Evolutionary conservation across 768 basidiomycete species (phyloP), one percentile per base, ranked within the genome.

Genomic region (Lactarius akahatsu): DNA sequence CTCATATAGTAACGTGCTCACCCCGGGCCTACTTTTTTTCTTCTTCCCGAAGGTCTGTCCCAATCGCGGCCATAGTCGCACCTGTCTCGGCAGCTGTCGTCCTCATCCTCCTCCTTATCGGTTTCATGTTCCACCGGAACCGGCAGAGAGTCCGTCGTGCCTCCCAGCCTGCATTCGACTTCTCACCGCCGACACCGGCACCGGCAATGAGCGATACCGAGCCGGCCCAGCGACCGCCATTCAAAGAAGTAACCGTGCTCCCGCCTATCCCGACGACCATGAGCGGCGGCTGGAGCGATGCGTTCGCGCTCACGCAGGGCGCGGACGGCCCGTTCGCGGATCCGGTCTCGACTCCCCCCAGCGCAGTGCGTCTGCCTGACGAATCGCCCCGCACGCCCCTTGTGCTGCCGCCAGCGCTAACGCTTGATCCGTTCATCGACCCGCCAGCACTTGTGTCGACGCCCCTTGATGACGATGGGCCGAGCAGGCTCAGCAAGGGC

Each of bases 401-500:
- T n/a, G n/a, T n/a, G 11, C n/a, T 11, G 1, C 4, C 13, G 16
- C 52, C 52, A 26, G 4, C 7, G 4, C 54, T 13, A 18, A 30
- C 54, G 26, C 18, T 28, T 2, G 61, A 63, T n/a, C 66, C 66
- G 13, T 63, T 67, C 28, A n/a, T 15, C 23, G 57, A 62, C 41
- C 50, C 65, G 20, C 50, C 61, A 0, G 57, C 13, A 55, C 40
- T 62, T 26, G 40, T 59, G 18, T 36, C 61, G 9, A 41, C 57
- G 16, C 18, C 45, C 16, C 54, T 1, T 15, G 38, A n/a, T 1
- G 34, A 23, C 3, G 50, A 59, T 18, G 30, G 13, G 34, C 26
- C 57, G 20, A 67, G 52, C 11, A 41, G 66, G 23, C 61, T 59
- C 32, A 63, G 61, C 50, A 43, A 50, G 34, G 43, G 61, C 30